Conservation (phyloP, 352 stramenopile genomes). For the Sclerospora graminicola region DNA sequence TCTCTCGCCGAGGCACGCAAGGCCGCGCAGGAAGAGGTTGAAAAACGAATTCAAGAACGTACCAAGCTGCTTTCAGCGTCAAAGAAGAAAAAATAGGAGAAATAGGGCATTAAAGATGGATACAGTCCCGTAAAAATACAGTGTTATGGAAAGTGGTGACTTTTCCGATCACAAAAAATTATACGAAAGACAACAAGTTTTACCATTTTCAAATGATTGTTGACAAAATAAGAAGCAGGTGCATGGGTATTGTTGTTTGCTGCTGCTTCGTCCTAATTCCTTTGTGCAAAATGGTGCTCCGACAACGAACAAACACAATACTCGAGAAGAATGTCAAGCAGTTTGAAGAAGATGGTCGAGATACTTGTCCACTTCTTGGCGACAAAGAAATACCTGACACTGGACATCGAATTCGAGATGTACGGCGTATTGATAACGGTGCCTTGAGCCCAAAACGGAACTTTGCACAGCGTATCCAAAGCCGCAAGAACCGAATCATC, state of each 20-base stretch:
- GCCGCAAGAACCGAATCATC: conserved; percentile 55
- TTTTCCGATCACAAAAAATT: too few relatives aligned
- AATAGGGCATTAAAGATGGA: neutral
- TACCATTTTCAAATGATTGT: too few relatives aligned
- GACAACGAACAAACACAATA: neutral
- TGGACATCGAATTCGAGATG: conserved; percentile 10
- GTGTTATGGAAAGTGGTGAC: too few relatives aligned
- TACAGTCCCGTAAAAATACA: neutral
- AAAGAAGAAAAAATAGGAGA: conserved; percentile 65
- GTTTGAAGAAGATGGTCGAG: neutral
- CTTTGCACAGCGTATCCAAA: conserved; percentile 21
- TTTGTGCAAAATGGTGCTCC: neutral
- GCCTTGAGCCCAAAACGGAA: conserved; percentile 5
- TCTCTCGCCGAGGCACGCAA: conserved; percentile 50
- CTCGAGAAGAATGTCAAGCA: conserved; percentile 1
- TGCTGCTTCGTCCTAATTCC: too few relatives aligned
- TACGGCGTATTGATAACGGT: conserved; percentile 20
- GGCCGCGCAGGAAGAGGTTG: conserved; percentile 64
- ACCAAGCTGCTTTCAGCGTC: conserved; percentile 36
- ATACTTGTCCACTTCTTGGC: conserved; percentile 15
- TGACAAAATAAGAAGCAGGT: too few relatives aligned
- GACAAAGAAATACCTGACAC: conserved; percentile 5
- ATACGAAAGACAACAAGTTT: too few relatives aligned
- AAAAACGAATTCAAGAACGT: conserved; percentile 55
- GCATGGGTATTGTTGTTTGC: too few relatives aligned